A percentile compares a stretch with the other conserved stretches of the same genome.
phyloP scores from a whole-genome alignment of 148 eudicot species.

The Persicaria tinctoria region DNA sequence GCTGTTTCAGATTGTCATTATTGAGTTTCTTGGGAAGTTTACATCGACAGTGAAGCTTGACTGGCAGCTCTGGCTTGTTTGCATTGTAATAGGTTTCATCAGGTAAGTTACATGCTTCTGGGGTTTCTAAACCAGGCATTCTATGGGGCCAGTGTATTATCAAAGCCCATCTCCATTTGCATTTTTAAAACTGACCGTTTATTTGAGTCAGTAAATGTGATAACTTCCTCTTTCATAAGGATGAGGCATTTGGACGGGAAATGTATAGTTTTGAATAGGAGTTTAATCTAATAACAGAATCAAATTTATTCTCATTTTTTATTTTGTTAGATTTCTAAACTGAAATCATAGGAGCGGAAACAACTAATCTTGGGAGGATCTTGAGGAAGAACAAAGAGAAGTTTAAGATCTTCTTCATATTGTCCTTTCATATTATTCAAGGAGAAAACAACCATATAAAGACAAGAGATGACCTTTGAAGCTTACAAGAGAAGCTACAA shows the following conservation, averaged over 20 bases:
- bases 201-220: not conserved
- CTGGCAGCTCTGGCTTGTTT: conserved; percentile 83
- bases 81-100: conserved; percentile 55
- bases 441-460: too few species aligned
- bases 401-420: too few species aligned
- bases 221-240: not conserved
- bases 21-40: conserved; percentile 83
- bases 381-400: too few species aligned
- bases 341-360: too few species aligned
- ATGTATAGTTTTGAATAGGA: not conserved
- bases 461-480: too few species aligned
- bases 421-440: too few species aligned
- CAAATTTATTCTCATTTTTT: not conserved
- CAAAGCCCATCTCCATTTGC: not conserved
- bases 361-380: too few species aligned
- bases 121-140: not conserved
- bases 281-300: not conserved
- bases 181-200: not conserved
- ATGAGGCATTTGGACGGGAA: not conserved
- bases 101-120: conserved; percentile 17
- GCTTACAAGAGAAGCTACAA: too few species aligned
- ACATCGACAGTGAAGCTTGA: conserved; percentile 58
- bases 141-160: not conserved
- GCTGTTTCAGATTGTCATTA: conserved; percentile 49
- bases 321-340: not conserved